phyloP scores from a whole-genome alignment of 2,329 filamentous ascomycete genomes.

The Arthroderma sp. region DNA sequence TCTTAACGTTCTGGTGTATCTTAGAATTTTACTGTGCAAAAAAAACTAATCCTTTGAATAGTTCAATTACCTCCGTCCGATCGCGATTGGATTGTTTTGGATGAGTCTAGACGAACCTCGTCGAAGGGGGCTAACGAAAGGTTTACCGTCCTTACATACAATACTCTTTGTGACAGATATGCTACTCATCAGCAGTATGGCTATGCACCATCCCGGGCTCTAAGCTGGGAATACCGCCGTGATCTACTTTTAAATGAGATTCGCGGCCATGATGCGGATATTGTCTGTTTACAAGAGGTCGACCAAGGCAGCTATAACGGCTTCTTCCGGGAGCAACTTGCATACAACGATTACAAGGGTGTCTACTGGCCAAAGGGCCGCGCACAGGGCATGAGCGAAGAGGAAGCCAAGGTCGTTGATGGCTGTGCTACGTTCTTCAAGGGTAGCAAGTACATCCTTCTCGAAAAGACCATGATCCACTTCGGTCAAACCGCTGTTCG shows the following conservation, averaged over 20 bases:
- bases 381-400: constrained; percentile 81
- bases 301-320: constrained; percentile 85
- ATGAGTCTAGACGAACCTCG: constrained; percentile 30
- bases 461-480: constrained; percentile 90
- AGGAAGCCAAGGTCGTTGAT: constrained; percentile 79
- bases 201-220: constrained; percentile 69
- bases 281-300: constrained; percentile 87
- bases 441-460: constrained; percentile 78
- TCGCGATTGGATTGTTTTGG: constrained; percentile 67
- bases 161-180: constrained; percentile 88
- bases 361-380: constrained; percentile 85
- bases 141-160: constrained; percentile 83
- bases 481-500: constrained; percentile 88
- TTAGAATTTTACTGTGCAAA: neutral
- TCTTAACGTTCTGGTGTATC: constrained; percentile 11
- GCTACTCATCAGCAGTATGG: constrained; percentile 76
- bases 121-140: constrained; percentile 46
- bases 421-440: constrained; percentile 97
- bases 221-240: constrained; percentile 78
- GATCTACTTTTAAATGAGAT: constrained; percentile 75
- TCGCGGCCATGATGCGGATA: constrained; percentile 64
- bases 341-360: constrained; percentile 80
- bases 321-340: constrained; percentile 76
- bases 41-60: constrained; percentile 25
- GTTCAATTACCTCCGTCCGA: constrained; percentile 64